A percentile compares a stretch with the other conserved stretches of the same genome.
Evolutionary conservation across 2,329 filamentous ascomycete genomes (phyloP).

Genomic region (Canariomyces notabilis): DNA sequence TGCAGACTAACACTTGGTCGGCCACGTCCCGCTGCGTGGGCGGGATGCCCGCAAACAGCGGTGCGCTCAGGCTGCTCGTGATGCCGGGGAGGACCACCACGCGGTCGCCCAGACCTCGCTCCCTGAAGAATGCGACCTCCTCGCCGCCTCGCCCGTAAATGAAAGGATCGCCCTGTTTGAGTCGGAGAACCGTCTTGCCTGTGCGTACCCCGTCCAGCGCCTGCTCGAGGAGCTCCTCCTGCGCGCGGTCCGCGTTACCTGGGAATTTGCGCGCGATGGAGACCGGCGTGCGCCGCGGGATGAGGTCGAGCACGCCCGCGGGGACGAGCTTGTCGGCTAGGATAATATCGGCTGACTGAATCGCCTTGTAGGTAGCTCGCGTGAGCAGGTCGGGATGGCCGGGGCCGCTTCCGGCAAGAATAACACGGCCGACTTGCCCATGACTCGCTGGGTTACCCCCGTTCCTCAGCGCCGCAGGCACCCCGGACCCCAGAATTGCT

Average conservation of each 20-base stretch:
- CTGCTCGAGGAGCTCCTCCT: slow-evolving; percentile 78
- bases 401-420: slow-evolving; percentile 86
- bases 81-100: slow-evolving; percentile 79
- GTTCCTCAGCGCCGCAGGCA: background rate
- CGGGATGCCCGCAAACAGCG: slow-evolving; percentile 83
- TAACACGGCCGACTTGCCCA: slow-evolving; percentile 59
- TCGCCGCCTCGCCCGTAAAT: slow-evolving; percentile 93
- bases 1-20: slow-evolving; percentile 94
- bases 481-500: slow-evolving; percentile 58
- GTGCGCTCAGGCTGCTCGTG: slow-evolving; percentile 80
- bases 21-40: slow-evolving; percentile 83
- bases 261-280: slow-evolving; percentile 96
- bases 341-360: slow-evolving; percentile 69
- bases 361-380: slow-evolving; percentile 70
- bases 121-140: slow-evolving; percentile 79
- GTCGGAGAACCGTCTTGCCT: slow-evolving; percentile 76
- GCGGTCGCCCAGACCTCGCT: slow-evolving; percentile 59
- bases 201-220: slow-evolving; percentile 61
- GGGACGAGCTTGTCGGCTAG: slow-evolving; percentile 85
- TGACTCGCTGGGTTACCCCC: slow-evolving; percentile 14
- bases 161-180: slow-evolving; percentile 97
- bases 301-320: slow-evolving; percentile 76
- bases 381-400: slow-evolving; percentile 91
- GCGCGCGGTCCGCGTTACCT: slow-evolving; percentile 89
- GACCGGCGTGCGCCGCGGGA: slow-evolving; percentile 82